These are phyloP conservation scores for Trifolium subterraneum DNA, from an alignment of 306 rosid species.

Conservation along the genomic window DNA sequence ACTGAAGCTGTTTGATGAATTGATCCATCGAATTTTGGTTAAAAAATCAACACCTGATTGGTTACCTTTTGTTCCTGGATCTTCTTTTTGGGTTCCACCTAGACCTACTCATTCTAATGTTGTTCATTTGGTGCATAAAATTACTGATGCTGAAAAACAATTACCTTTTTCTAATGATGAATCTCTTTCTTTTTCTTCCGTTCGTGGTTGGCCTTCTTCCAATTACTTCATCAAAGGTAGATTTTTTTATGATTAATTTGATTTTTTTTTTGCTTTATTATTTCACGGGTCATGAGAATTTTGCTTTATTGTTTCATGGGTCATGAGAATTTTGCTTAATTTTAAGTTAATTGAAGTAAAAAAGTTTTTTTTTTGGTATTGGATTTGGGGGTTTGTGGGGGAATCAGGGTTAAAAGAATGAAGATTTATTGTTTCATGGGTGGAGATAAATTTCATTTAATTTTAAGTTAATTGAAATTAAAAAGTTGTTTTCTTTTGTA, in stretches of 20 bases:
- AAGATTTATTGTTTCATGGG: background rate
- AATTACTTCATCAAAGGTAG: slow-evolving; percentile 53
- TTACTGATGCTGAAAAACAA: slow-evolving; percentile 28
- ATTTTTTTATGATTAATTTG: background rate
- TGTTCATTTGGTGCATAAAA: slow-evolving; percentile 51
- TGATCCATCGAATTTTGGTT: slow-evolving; percentile 64
- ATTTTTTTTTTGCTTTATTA: background rate
- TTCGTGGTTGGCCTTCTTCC: slow-evolving; percentile 71
- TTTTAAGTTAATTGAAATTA: background rate
- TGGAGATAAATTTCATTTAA: background rate
- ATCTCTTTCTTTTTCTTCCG: slow-evolving; percentile 49
- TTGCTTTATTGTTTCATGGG: background rate
- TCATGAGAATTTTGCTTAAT: background rate
- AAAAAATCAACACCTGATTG: slow-evolving; percentile 74
- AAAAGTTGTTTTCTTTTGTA: background rate
- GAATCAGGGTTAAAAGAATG: background rate
- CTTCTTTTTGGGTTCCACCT: slow-evolving; percentile 96
- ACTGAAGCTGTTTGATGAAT: slow-evolving; percentile 65
- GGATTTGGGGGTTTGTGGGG: background rate
- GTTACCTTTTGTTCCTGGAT: slow-evolving; percentile 86
- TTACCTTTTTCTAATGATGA: slow-evolving; percentile 47
- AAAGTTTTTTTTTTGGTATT: background rate
- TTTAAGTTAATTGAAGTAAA: background rate
- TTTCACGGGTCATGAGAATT: background rate
- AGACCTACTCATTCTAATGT: slow-evolving; percentile 48